Evolutionary conservation across 768 basidiomycete species (phyloP).

Genomic region (Sarcodon sp.): DNA sequence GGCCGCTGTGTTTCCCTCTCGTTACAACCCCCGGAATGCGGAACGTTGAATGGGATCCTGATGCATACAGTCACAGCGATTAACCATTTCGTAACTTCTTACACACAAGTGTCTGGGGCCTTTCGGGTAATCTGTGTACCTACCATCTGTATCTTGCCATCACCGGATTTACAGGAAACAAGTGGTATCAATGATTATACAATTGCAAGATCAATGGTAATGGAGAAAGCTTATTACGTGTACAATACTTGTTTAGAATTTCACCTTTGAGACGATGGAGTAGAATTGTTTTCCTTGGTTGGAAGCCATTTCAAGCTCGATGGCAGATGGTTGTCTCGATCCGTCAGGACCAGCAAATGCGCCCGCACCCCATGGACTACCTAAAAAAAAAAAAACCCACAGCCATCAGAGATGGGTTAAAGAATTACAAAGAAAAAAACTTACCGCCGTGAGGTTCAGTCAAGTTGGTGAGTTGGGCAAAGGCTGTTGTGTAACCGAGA

Average conservation of each 20-base stretch:
- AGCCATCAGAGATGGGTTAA: not conserved
- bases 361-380: conserved; percentile 73
- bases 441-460: conserved; percentile 42
- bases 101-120: too few relatives aligned
- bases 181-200: too few relatives aligned
- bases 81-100: too few relatives aligned
- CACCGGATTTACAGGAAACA: too few relatives aligned
- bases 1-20: too few relatives aligned
- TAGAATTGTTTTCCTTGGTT: conserved; percentile 49
- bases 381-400: conserved; percentile 16
- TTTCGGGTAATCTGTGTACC: too few relatives aligned
- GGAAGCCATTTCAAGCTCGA: conserved; percentile 44
- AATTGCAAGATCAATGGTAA: too few relatives aligned
- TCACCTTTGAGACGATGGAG: conserved; percentile 27
- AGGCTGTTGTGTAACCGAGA: conserved; percentile 43
- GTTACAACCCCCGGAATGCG: too few relatives aligned
- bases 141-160: too few relatives aligned
- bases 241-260: conserved; percentile 7
- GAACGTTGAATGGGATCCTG: too few relatives aligned
- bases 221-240: too few relatives aligned
- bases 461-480: conserved; percentile 26
- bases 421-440: not conserved
- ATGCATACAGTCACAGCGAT: too few relatives aligned
- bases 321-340: conserved; percentile 41
- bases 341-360: conserved; percentile 44